phyloP scores from a whole-genome alignment of 176 grass and related monocot genomes.

The Aegilops sharonensis region DNA sequence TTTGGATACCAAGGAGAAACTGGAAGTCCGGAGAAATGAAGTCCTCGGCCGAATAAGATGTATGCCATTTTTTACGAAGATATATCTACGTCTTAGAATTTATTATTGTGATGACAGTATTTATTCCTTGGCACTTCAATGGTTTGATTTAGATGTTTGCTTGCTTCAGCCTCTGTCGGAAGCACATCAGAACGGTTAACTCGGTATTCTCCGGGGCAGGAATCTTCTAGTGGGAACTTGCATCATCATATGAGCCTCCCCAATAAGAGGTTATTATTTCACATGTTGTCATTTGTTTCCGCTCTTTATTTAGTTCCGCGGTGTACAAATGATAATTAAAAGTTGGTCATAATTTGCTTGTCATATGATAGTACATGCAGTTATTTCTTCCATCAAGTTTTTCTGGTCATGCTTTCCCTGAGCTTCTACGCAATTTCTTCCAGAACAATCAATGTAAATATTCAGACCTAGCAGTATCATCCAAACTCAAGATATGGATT shows the following conservation, averaged over 20 bases:
- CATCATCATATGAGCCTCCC: constrained; percentile 30
- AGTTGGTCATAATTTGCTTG: not conserved
- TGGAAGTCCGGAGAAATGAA: constrained; percentile 70
- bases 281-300: not conserved
- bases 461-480: not conserved
- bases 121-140: not conserved
- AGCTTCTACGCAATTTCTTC: not conserved
- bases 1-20: constrained; percentile 79
- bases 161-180: constrained; percentile 42
- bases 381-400: not conserved
- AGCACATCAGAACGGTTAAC: constrained; percentile 38
- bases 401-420: not conserved
- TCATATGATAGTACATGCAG: not conserved
- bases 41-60: constrained; percentile 65
- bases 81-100: not conserved
- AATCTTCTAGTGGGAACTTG: constrained; percentile 35
- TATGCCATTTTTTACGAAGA: constrained; percentile 18
- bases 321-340: not conserved
- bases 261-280: constrained; percentile 56
- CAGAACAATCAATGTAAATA: not conserved
- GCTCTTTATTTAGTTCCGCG: not conserved
- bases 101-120: constrained; percentile 28
- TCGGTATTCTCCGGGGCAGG: constrained; percentile 42
- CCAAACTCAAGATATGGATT: not conserved
- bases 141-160: constrained; percentile 5